Evolutionary conservation across 2,329 filamentous ascomycete species (phyloP), one percentile per base, ranked within the genome.

Genomic region (Trichoderma lentiforme): DNA sequence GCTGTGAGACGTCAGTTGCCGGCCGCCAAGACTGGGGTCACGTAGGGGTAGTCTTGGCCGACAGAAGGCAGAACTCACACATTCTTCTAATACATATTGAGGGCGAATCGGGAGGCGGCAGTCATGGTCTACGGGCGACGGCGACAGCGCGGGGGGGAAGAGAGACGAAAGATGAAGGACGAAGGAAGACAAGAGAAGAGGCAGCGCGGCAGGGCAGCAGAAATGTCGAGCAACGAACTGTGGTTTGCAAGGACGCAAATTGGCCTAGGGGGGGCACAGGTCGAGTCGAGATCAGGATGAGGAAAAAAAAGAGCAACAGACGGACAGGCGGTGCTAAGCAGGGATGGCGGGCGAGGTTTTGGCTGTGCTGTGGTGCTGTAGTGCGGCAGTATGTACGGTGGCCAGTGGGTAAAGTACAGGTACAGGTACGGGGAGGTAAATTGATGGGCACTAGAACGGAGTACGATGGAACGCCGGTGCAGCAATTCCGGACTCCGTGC

Each of bases 11-110:
- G 78, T 80, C 77, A 82, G 81, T 79, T 76, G 72, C 74, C 73
- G 74, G 73, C 75, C 78, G 79, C 73, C 72, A 72, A 73, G 70
- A 72, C 61, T 36, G 53, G 65, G 65, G 71, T 61, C 53, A 69
- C 63, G 64, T 66, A 64, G 56, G 67, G 58, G 67, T 28, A 71
- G 51, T n/a, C 70, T 74, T 73, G 74, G 72, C 71, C 65, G 61
- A 64, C 58, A 57, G 30, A 26, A 68, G 60, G 39, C 47, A 43
- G 66, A 21, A 82, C 82, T 79, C 81, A 83, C 82, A 83, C 82
- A 83, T 83, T 80, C 79, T 83, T 79, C 77, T 80, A 80, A 77
- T 74, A 82, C 82, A 83, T 82, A 78, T 79, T 81, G 76, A 47
- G 47, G 28, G 51, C 36, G 36, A 78, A 77, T 76, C 78, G 80